Base-by-base conservation (phyloP, 768 basidiomycete species). In the Boletus patriciae region DNA sequence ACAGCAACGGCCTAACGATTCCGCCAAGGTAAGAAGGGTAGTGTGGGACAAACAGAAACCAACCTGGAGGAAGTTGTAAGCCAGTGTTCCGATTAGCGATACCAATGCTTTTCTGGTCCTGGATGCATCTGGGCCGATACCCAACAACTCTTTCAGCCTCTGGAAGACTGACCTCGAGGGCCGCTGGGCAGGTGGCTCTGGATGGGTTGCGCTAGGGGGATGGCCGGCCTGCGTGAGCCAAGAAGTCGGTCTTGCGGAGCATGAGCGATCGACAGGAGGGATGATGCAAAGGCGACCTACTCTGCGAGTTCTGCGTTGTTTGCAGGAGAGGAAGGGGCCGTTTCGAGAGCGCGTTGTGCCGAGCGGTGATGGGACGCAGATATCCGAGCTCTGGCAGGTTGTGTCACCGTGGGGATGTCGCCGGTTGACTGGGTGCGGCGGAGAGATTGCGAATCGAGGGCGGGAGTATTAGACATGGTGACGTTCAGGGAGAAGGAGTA, bases 21-120 rank as follows among this genome's bases (percentile, higher is more conserved):
- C n/a, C 19, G 18, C 25, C 34, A 21, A 31, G 25, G 42, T 61
- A 57, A 60, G 34, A 43, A 57, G 48, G 33, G 21, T 33, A 7
- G 9, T 44, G 40, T 46, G 21, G 7, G 19, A 46, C 2, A 27
- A 44, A 55, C 19, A 58, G 18, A 33, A 13, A 69, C 76, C 37
- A 46, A 83, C 87, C 77, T 89, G 87, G 13, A 73, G 58, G 37
- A 80, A 65, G 48, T 81, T 81, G 62, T 83, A 84, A 4, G 63
- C 54, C 10, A 85, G 56, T 46, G 77, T 79, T 73, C 80, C 81
- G 34, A 83, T 68, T 12, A 87, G 62, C 8, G 80, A 79, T 27
- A 85, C 74, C 18, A 85, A 65, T 42, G 81, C 76, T 65, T 80
- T 83, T 43, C 86, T 77, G 7, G 76, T 77, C 55, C 72, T 74